Base-by-base conservation (phyloP, 139 green algal genomes). In the Chlorella sorokiniana region DNA sequence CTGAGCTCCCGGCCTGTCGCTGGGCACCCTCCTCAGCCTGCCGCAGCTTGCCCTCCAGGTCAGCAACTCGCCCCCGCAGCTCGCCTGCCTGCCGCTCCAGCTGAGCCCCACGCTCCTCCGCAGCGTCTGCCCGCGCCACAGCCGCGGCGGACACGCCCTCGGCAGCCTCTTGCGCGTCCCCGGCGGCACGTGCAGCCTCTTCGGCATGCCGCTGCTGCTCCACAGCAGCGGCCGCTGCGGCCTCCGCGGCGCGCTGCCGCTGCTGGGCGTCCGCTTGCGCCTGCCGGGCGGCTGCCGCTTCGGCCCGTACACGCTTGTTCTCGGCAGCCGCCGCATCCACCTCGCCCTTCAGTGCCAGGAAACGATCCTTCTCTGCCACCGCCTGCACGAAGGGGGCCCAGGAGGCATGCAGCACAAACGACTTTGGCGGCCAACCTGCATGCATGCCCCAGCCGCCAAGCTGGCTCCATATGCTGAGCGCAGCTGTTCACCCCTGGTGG, bases 321-420 rank as follows among this genome's bases (percentile, higher is more conserved):
- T 79, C 73, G 10, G 73, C 59, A n/a, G 73, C 73, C 10, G 73
- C 54, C 5, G 38, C 38, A 23, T 79, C 73, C 22, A 79, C 73
- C 2, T 41, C 54, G 14, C 51, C 29, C 54, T 79, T 79, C 4
- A 20, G 7, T 1, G 52, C 73, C 14, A 79, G 54, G 73, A 79
- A 79, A 10, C 27, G 73, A 37, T 79, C 54, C 5, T 61, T 41
- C 54, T 79, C 73, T 8, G 69, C 54, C 14, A 69, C 27, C 2
- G 73, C 73, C 73, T 79, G 72, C 22, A 65, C 6, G 56, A 11
- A 59, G 11, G 48, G 48, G 48, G 48, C 48, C 48, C 48, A 16
- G 48, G 14, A 56, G 16, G 48, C 48, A 56, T 11, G 48, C 48
- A 56, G 48, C 48, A 56, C n/a, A n/a, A n/a, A n/a, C n/a, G n/a